Evolutionary conservation across 2,329 filamentous ascomycete species (phyloP), one percentile per base, ranked within the genome.

Genomic region (Chaetomiaceae sp.): DNA sequence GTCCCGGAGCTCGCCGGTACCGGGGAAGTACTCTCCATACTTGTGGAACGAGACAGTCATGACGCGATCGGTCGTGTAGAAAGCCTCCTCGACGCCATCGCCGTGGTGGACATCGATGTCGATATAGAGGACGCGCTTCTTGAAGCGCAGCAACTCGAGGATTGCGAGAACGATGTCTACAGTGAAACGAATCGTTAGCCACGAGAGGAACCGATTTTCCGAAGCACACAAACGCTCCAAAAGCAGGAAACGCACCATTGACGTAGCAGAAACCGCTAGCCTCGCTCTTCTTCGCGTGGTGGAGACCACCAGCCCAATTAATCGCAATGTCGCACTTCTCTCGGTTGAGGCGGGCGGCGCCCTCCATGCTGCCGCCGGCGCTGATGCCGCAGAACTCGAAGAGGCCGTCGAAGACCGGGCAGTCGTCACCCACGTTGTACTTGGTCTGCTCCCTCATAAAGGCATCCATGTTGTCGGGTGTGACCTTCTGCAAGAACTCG

Each of bases 221-320:
- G n/a, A n/a, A 10, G n/a, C n/a, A 18, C 29, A 6, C 10, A 29
- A 29, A 29, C 10, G 27, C 27, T 26, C 15, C 5, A 73, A 68
- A 73, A 14, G 14, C 15, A 15, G 14, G 79, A 78, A 86, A 73
- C 68, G 74, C 80, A 79, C 87, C 91, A 65, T 98, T 98, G 58
- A 97, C 88, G 65, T 98, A 98, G 73, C 93, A 98, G 72, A 98
- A 98, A 29, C 93, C 93, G 58, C 85, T 91, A 50, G 93, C 93
- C 69, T 96, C 89, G 55, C 86, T 86, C 69, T 97, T 97, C 68
- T 97, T 96, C 35, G 93, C 93, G 66, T 98, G 93, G 66, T 98
- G 93, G 38, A 98, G 79, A 20, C 93, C 93, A 42, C 93, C 93
- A 36, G 90, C 93, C 93, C 93, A 98, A 68, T 97, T 97, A 65